These are phyloP conservation scores for Zalaria obscura DNA, from an alignment of 2,329 filamentous ascomycete species.

Conservation along the genomic window DNA sequence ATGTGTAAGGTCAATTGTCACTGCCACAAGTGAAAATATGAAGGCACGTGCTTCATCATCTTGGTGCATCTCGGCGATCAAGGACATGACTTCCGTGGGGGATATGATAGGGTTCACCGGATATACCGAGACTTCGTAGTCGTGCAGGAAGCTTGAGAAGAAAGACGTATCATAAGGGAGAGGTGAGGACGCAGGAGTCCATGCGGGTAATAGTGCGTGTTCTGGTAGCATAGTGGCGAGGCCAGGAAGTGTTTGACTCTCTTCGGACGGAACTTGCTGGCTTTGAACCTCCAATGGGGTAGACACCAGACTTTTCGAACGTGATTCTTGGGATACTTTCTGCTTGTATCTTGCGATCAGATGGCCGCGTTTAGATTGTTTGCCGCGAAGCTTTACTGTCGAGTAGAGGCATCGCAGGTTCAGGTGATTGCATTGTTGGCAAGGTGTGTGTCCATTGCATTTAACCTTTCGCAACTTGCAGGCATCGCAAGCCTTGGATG, in stretches of 20 bases:
- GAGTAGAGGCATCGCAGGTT: constrained; percentile 33
- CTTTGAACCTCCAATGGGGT: constrained; percentile 6
- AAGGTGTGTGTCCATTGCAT: constrained; percentile 31
- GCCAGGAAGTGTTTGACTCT: background rate
- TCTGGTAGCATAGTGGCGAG: background rate
- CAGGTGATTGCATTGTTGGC: constrained; percentile 28
- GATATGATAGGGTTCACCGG: constrained; percentile 33
- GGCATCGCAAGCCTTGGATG: constrained; percentile 29
- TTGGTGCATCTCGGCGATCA: constrained; percentile 22
- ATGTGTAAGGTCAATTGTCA: constrained; percentile 30
- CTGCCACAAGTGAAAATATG: constrained; percentile 30
- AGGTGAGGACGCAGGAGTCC: constrained; percentile 4
- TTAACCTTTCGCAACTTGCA: constrained; percentile 33
- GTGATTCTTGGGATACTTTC: constrained; percentile 20
- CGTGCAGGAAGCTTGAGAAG: constrained; percentile 29
- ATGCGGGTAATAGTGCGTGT: background rate
- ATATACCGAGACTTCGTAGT: constrained; percentile 31
- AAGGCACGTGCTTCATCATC: constrained; percentile 26
- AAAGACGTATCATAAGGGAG: constrained; percentile 15
- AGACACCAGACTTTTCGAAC: constrained; percentile 7
- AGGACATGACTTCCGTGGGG: constrained; percentile 22
- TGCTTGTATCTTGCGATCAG: constrained; percentile 28
- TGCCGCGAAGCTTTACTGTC: constrained; percentile 21
- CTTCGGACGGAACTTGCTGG: constrained; percentile 1
- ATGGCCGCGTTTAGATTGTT: constrained; percentile 23